Base-by-base conservation (phyloP, 441 rosid species). In the Eruca vesicaria region DNA sequence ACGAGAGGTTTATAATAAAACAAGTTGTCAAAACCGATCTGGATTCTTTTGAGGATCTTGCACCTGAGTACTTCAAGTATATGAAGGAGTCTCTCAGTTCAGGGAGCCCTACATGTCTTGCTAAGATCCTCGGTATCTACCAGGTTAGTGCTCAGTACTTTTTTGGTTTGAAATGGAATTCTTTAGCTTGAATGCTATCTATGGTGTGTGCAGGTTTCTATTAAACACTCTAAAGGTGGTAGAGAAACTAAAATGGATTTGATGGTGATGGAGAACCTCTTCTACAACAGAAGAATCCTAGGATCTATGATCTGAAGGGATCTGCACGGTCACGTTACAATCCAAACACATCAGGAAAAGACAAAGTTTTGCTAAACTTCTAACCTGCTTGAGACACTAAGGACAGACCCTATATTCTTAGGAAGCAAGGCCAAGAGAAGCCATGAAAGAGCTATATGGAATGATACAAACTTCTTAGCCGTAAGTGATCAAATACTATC, bases 201-300 rank as follows among this genome's bases (percentile, higher is more conserved):
- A 16, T 48, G 55, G 20, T 64, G 48, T 75, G 11, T 63, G 62
- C 77, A 94, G 99, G 98, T 95, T 36, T 87, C 90, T 6, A 80
- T 86, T 8, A 93, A 87, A 87, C 82, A 91, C 78, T 78, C 81
- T 48, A 90, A 83, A 83, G 93, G 98, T 69, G 93, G 96, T 59
- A 95, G 86, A 78, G 99, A 95, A 82, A 87, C 79, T 16, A 95
- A 93, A 82, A 89, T 92, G 92, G 98, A 95, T 81, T 68, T 93
- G 68, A 89, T 91, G 93, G 96, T 93, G 68, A 95, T 95, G 98
- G 99, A 91, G 87, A 95, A 95, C 80, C 98, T 95, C 60, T 93
- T 95, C 72, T 95, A 78, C 63, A 80, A 83, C 36, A 88, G 99
- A 86, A 87, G 60, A 45, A 87, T 95, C 63, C 87, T 0, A 88